Evolutionary conservation across 495 filamentous ascomycete genomes (phyloP).

Genomic region (Hypomontagnella monticulosa): DNA sequence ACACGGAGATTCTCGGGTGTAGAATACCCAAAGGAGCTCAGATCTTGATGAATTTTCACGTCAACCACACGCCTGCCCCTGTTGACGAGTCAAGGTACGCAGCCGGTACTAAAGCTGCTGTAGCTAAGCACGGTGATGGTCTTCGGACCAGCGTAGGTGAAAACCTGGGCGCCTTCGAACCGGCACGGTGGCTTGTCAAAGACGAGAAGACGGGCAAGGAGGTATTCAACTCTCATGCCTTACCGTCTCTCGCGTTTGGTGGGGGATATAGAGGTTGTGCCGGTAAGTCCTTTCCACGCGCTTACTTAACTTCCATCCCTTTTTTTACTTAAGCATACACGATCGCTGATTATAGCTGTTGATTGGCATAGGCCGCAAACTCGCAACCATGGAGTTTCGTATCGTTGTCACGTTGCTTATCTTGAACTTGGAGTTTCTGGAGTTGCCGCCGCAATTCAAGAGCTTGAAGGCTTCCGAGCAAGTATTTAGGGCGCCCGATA

Average conservation of each 20-base stretch:
- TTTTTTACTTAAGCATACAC: no score
- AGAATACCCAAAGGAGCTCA: constrained; percentile 49
- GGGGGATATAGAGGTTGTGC: constrained; percentile 4
- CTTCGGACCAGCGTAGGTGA: no score
- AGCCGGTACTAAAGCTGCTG: constrained; percentile 27
- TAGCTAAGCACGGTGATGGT: constrained; percentile 22
- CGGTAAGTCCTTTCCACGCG: no score
- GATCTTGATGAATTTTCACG: constrained; percentile 39
- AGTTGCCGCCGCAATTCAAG: no score
- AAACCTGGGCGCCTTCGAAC: constrained; percentile 42
- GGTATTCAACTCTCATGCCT: constrained; percentile 37
- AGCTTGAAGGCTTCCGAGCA: no score
- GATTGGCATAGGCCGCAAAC: no score
- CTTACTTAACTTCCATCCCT: no score
- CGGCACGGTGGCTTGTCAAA: constrained; percentile 47
- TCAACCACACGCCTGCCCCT: constrained; percentile 13
- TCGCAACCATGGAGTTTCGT: no score
- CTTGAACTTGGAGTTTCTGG: no score
- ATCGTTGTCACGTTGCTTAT: no score
- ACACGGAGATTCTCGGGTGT: constrained; percentile 49
- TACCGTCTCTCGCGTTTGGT: constrained; percentile 15
- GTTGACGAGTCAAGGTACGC: constrained; percentile 30
- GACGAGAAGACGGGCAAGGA: constrained; percentile 40
- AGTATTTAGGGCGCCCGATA: no score
- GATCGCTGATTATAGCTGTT: no score